Base-by-base conservation (phyloP, 179 eudicot genomes). In the Corrigiola litoralis region DNA sequence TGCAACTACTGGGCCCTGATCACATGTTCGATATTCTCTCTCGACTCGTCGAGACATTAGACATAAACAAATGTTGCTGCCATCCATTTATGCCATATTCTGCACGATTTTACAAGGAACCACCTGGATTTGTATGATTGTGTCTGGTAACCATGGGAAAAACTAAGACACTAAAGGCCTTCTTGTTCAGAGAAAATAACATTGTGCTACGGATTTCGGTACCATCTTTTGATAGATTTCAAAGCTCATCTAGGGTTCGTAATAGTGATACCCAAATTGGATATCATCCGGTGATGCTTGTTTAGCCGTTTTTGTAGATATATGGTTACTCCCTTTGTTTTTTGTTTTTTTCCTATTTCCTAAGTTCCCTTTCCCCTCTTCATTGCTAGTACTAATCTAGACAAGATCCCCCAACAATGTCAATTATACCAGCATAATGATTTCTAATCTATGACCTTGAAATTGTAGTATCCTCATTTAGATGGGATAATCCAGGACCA, bases 381-480 rank as follows among this genome's bases (percentile, higher is more conserved):
- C 1, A 2, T 60, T 50, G 41, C 42, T 69, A 2, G 21, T 4
- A 40, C 54, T 57, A 66, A 37, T 14, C 28, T 32, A 20, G 63
- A 45, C 68, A 70, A 61, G 41, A 70, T 25, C 74, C 68, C 53
- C 48, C 44, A 59, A 61, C 37, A 41, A 45, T 44, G 16, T 53
- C 67, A 46, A 23, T 51, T 21, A 7, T 38, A 41, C 46, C 73
- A 68, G 49, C 66, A 38, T 33, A 12, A 18, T 38, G 4, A 11
- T 24, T 12, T n/a, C 38, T 18, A 27, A 37, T 27, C 40, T 31
- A 44, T 38, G 42, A 45, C 65, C 38, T 63, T 17, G 20, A 37
- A 56, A 63, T 46, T 11, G 51, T 25, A 58, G 10, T 23, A 14
- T 4, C 0, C 4, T 40, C 7, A 25, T 25, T 40, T 37, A 40